Evolutionary conservation across 2,329 filamentous ascomycete genomes (phyloP), one percentile per base, ranked within the genome.

Genomic region (Xylariaceae sp.): DNA sequence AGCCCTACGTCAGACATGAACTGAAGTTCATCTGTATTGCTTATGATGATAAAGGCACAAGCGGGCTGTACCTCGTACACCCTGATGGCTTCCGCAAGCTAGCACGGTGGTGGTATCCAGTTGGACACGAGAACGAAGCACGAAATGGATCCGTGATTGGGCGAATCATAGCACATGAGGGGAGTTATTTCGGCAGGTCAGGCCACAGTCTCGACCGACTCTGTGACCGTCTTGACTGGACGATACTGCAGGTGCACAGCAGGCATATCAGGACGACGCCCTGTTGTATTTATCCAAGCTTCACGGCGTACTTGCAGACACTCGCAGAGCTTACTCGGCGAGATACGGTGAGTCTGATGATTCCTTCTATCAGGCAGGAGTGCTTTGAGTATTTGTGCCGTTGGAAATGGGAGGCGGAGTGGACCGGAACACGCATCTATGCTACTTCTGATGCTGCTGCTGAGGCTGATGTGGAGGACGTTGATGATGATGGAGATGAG

Each of bases 271-370:
- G 13, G 30, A 30, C 47, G 11, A 30, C 47, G 11, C 47, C 15
- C n/a, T 58, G 42, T 23, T 48, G 56, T 15, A 51, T 61, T 9
- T 61, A 61, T 42, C 59, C 59, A 13, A 50, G 52, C 44, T 58
- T 61, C n/a, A 55, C 53, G 17, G 59, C 56, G 8, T 55, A 58
- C 18, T 39, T 58, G 44, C 37, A 58, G 3, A 57, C 49, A n/a
- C 52, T 61, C 6, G 48, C 49, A 3, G 49, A 61, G 44, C 23
- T 58, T 2, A 53, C 47, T 3, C 30, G 52, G 1, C 37, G 48
- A 37, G 3, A 39, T 2, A 44, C 52, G 8, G 4, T 8, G 1
- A 17, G 45, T 10, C 11, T 58, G 30, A 23, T 55, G 10, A 11
- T 1, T 3, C 9, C 10, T 6, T 13, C 11, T 4, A n/a, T 58